Base-by-base conservation (phyloP, 2,329 filamentous ascomycete species). In the Phialophora expanda region DNA sequence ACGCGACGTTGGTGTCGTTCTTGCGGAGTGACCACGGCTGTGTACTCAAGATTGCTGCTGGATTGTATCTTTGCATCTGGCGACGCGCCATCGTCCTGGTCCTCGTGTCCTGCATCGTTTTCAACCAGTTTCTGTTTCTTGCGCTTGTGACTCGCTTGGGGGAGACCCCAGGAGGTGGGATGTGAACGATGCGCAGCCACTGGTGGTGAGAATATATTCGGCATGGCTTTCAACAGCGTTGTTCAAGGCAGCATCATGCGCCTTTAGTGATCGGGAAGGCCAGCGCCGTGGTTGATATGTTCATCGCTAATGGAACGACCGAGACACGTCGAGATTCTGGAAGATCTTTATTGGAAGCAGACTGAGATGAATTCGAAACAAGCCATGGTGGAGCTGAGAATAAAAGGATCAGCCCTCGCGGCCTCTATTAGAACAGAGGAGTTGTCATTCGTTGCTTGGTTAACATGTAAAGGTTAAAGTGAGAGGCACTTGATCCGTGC, bases 1-100 rank as follows among this genome's bases (percentile, higher is more conserved):
- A 80, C 70, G 64, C 77, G 77, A 71, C 80, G 80, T 71, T 83
- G 79, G 62, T 77, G 74, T 50, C 76, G 74, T 71, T 81, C 79
- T 54, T 76, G 73, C 8, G 79, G 79, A 8, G 78, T 76, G 20
- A 81, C 59, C 6, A 70, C 67, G 61, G 71, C 70, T 24, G 63
- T 64, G 58, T 71, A 71, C 26, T 72, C 70, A 8, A 64, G 28
- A 20, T 68, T 57, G 9, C 5, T 44, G 2, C 20, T 53, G 38
- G 30, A 14, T 44, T 26, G 11, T 7, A 50, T 6, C 34, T 61
- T n/a, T 41, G 24, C 5, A 54, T 41, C 32, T 22, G 20, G 26
- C n/a, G 30, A 6, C 20, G 11, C 14, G 5, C 34, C 24, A 28
- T 5, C 46, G 24, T 62, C 48, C 2, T 54, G 34, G 17, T 61